Evolutionary conservation across 2,329 filamentous ascomycete genomes (phyloP).

Genomic region (Fusarium secorum): DNA sequence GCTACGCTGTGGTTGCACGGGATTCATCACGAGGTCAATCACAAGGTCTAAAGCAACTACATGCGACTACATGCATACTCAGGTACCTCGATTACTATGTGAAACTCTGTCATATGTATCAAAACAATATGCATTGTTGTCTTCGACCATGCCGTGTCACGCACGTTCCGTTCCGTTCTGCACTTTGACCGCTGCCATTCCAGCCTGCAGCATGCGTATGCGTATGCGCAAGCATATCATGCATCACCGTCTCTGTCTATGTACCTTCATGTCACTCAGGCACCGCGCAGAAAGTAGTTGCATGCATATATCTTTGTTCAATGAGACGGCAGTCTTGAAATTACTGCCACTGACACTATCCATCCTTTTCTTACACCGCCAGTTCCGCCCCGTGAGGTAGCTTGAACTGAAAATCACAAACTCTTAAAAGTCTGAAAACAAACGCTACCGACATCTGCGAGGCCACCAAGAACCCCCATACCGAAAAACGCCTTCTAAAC

Average conservation of each 20-base stretch:
- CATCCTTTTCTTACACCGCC: constrained; percentile 36
- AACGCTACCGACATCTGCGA: constrained; percentile 23
- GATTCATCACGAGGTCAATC: constrained; percentile 6
- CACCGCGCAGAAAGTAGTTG: neutral
- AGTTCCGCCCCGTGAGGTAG: constrained; percentile 40
- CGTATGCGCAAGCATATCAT: neutral
- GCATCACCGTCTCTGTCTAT: neutral
- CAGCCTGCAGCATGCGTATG: neutral
- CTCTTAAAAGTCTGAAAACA: constrained; percentile 18
- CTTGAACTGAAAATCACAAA: constrained; percentile 23
- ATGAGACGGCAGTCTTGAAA: constrained; percentile 27
- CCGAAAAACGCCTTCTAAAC: constrained; percentile 13
- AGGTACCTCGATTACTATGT: neutral
- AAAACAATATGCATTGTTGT: neutral
- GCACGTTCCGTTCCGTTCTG: neutral
- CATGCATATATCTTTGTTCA: constrained; percentile 12
- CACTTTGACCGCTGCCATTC: constrained; percentile 1
- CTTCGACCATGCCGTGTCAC: neutral
- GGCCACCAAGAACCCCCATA: constrained; percentile 6
- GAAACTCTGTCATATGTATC: neutral
- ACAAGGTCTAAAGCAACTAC: constrained; percentile 6
- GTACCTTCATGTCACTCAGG: constrained; percentile 3
- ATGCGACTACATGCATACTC: neutral
- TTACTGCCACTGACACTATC: constrained; percentile 26
- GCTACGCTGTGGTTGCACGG: neutral